Evolutionary conservation across 192 early-diverging fungal genomes (phyloP), one percentile per base, ranked within the genome.

Genomic region (Backusella morwellensis): DNA sequence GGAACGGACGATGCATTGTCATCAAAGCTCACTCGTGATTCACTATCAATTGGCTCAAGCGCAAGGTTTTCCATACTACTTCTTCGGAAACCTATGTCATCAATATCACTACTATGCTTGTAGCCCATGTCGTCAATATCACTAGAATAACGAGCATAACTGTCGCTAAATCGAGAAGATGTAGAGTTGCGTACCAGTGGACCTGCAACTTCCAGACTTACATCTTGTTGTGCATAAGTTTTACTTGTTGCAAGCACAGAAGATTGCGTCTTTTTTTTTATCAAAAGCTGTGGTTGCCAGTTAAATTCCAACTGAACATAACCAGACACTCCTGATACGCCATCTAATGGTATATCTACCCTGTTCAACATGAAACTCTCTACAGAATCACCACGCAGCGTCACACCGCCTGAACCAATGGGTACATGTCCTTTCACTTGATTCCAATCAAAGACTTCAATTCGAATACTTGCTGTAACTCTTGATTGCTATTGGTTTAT

Each of bases 401-500:
- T 75, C 4, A 82, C 75, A 56, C 80, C 80, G 38, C 77, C 74
- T 26, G 80, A 82, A 35, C 80, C 80, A 42, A 92, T 78, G 34
- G 81, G 85, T 26, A 80, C 82, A 74, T 85, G 81, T 40, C 80
- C 78, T 66, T 86, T 83, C 76, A 77, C 70, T 29, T 88, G 85
- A 72, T 92, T 90, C 91, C 91, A 92, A 82, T 92, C 91, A 77
- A 83, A 92, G 9, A 92, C 82, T 66, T 90, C 86, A 9, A 88
- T 77, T 56, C 80, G 73, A 73, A 92, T 81, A 74, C 71, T 73
- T 6, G 75, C 52, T 35, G 71, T 47, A 14, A 76, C 68, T 21
- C 80, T 77, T 47, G 74, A 77, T 42, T 50, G 63, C 56, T 83
- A 80, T 83, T 63, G 56, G 12, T 63, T 29, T 29, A 29, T n/a